Percentiles rank a stretch among this genome's conserved stretches.
phyloP scores from a whole-genome alignment of 2,329 filamentous ascomycete species.

The Aspergillus fructus region DNA sequence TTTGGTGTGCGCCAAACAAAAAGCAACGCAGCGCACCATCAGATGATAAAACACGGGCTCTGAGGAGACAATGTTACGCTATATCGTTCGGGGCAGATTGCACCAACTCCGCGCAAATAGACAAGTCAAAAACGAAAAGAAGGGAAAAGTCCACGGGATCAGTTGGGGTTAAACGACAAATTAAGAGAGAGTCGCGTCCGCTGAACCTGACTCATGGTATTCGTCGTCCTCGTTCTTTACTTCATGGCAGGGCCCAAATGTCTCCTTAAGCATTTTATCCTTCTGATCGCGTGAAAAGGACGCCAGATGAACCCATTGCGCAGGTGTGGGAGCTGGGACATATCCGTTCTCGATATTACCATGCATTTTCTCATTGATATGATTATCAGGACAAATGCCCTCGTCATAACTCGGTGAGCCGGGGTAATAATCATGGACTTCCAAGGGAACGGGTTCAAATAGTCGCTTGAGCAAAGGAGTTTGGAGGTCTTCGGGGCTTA shows the following conservation, averaged over 20 bases:
- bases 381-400: not conserved
- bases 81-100: too few relatives aligned
- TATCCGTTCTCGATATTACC: not conserved
- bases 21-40: too few relatives aligned
- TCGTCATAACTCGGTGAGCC: not conserved
- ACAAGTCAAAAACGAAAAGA: too few relatives aligned
- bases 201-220: too few relatives aligned
- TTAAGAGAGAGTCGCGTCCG: too few relatives aligned
- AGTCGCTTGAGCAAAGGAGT: conserved; percentile 19
- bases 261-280: not conserved
- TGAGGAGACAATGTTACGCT: too few relatives aligned
- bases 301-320: not conserved
- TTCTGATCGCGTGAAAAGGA: not conserved
- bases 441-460: conserved; percentile 3
- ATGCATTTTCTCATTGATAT: not conserved
- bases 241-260: not conserved
- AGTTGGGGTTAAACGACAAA: too few relatives aligned
- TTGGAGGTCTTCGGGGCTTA: conserved; percentile 5
- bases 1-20: too few relatives aligned
- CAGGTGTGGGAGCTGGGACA: too few relatives aligned
- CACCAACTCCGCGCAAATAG: too few relatives aligned
- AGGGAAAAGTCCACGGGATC: too few relatives aligned
- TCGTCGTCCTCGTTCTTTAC: not conserved
- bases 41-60: too few relatives aligned
- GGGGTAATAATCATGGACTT: not conserved